Percentiles rank a stretch among this genome's conserved stretches.
phyloP scores from a whole-genome alignment of 306 rosid genomes.

The Castanea mollissima region DNA sequence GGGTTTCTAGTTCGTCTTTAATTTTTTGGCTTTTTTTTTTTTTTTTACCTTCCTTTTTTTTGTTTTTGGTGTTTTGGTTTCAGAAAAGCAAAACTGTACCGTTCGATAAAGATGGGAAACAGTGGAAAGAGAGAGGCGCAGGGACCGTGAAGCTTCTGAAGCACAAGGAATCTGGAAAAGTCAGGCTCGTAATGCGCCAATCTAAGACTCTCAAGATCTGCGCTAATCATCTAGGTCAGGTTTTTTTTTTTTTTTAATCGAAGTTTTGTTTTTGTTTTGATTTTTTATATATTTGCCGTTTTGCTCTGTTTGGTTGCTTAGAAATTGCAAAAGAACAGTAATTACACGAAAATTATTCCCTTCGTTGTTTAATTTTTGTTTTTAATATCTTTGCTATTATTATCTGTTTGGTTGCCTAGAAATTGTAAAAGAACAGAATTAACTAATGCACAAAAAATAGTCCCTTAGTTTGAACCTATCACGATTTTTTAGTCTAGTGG shows the following conservation, averaged over 20 bases:
- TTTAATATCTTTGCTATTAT: not conserved
- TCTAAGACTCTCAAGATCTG: constrained; percentile 15
- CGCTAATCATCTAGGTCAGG: constrained; percentile 1
- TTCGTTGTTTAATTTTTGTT: not conserved
- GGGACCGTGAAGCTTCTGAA: constrained; percentile 15
- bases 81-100: constrained; percentile 14
- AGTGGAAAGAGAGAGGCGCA: constrained; percentile 18
- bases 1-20: not conserved
- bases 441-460: not conserved
- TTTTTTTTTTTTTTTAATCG: not conserved
- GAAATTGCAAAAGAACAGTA: not conserved
- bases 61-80: not conserved
- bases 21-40: not conserved
- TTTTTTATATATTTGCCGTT: not conserved
- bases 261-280: too few species aligned
- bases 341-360: not conserved
- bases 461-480: not conserved
- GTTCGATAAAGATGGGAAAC: constrained; percentile 1
- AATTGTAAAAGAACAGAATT: not conserved
- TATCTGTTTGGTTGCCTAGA: not conserved
- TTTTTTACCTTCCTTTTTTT: not conserved
- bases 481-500: not conserved
- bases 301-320: not conserved
- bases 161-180: constrained; percentile 1
- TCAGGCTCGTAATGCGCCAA: constrained; percentile 15